Base-by-base conservation (phyloP, 73 alveolate genomes). In the Uronychia binucleata region DNA sequence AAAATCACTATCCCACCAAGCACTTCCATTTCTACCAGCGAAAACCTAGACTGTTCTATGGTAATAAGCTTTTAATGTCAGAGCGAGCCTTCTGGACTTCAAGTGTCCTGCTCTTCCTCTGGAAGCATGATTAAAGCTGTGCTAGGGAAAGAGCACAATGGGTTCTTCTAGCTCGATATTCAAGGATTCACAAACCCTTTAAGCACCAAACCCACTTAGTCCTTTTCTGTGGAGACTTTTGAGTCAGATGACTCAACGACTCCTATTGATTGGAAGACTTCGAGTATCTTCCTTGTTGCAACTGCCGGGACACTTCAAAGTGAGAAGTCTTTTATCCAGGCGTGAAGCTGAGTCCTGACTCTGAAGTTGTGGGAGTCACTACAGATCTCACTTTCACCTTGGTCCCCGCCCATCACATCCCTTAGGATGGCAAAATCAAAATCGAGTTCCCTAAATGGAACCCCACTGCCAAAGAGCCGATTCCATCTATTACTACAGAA, bases 391-490 rank as follows among this genome's bases (percentile, higher is more conserved):
- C 74, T 1, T 30, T 78, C 26, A 78, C 28, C 31, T 32, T 78
- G 1, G 34, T 75, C 31, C 25, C 75, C 13, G 34, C 74, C 31
- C 84, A 78, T 78, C n/a, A 32, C 25, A 34, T 78, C 13, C 13
- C 75, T 5, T 33, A 78, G 34, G 84, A 75, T 14, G 84, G 84
- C 8, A 31, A 25, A 26, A 78, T 78, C 34, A 14, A 78, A 78
- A 75, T 78, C 25, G 34, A n/a, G n/a, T 27, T 78, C 28, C 84
- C 84, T 27, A 78, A 78, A 31, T 78, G 84, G 84, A 78, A 78
- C n/a, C 84, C 84, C 8, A 78, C 31, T 31, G 33, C 28, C 57
- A 33, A 74, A 13, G 19, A 67, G 28, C 13, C 28, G 30, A 67
- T 67, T 31, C 28, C 78, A 14, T 26, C 78, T 13, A 11, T 67